Base-by-base conservation (phyloP, 306 rosid genomes). In the Fragaria ananassa region DNA sequence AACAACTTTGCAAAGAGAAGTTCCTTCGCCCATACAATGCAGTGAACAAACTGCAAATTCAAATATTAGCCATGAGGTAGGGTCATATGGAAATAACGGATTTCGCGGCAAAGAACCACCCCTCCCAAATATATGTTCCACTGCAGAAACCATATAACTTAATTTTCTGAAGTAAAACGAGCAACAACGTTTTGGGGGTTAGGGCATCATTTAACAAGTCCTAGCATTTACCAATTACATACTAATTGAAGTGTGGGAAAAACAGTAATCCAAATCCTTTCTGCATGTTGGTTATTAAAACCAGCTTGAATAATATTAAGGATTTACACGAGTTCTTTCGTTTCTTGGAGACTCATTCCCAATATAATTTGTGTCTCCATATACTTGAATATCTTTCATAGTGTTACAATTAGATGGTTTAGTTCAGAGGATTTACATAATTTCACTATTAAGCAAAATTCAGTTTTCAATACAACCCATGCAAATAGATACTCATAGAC, bases 11-110 rank as follows among this genome's bases (percentile, higher is more conserved):
- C 83, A 77, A 96, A 96, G 73, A 96, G 96, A 47, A 96, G 88
- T 63, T 96, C 99, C 81, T 96, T 96, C 5, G 99, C 98, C 99
- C 99, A 96, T 34, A 96, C 99, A 75, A 96, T 87, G 84, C 98
- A 96, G 88, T 96, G 99, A 80, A 96, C 96, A 81, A 96, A 96
- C 99, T 96, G 89, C 80, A 78, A 81, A 69, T 47, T 66, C 49
- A 78, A 19, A 72, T 44, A 37, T 45, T 69, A 21, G 54, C 19
- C 27, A 42, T 6, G 42, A 53, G 44, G 27, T 42, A 21, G 69
- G 69, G 29, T 58, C 18, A 10, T 41, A 27, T 25, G 27, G 27
- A 42, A 42, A 60, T 25, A 65, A 74, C 58, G 11, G 8, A 37
- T 41, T 25, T 56, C 9, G 3, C 47, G 10, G 37, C 18, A 54